Percentiles rank a stretch among this genome's conserved stretches.
Evolutionary conservation across 148 eudicot species (phyloP).

Genomic region (Dianthus caryophyllus): DNA sequence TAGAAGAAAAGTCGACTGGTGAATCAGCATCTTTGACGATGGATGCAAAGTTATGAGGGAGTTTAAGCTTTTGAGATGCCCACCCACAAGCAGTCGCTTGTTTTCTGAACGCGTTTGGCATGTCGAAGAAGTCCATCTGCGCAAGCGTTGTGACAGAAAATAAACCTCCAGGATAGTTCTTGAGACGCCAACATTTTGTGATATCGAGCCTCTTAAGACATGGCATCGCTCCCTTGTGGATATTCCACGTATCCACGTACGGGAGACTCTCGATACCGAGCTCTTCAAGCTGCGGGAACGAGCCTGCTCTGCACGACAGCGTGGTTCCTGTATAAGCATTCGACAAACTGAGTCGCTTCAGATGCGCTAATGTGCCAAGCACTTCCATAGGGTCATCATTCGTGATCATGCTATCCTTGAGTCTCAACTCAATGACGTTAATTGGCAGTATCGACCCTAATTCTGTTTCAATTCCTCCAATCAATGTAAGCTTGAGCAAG

Average conservation of each 20-base stretch:
- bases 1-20: slow-evolving; percentile 14
- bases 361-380: slow-evolving; percentile 14
- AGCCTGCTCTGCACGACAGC: slow-evolving; percentile 7
- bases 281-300: slow-evolving; percentile 24
- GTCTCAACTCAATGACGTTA: slow-evolving; percentile 12
- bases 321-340: slow-evolving; percentile 1
- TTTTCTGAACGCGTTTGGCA: slow-evolving; percentile 5
- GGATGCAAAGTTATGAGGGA: slow-evolving; percentile 25
- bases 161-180: slow-evolving; percentile 14
- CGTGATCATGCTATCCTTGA: slow-evolving; percentile 13
- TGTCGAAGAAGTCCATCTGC: slow-evolving; percentile 8
- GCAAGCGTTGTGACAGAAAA: slow-evolving; percentile 11
- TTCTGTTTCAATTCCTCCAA: slow-evolving; percentile 9
- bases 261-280: slow-evolving; percentile 4
- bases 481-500: slow-evolving; percentile 17
- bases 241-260: slow-evolving; percentile 7
- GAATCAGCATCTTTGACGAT: slow-evolving; percentile 15
- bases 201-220: slow-evolving; percentile 23
- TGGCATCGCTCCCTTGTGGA: slow-evolving; percentile 14
- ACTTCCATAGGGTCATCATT: slow-evolving; percentile 18
- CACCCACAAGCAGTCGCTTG: slow-evolving; percentile 7
- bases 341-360: slow-evolving; percentile 20
- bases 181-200: background rate
- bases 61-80: slow-evolving; percentile 6
- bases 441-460: slow-evolving; percentile 14